Base-by-base conservation (phyloP, 2,329 filamentous ascomycete genomes). In the Ploettnerulaceae sp. region DNA sequence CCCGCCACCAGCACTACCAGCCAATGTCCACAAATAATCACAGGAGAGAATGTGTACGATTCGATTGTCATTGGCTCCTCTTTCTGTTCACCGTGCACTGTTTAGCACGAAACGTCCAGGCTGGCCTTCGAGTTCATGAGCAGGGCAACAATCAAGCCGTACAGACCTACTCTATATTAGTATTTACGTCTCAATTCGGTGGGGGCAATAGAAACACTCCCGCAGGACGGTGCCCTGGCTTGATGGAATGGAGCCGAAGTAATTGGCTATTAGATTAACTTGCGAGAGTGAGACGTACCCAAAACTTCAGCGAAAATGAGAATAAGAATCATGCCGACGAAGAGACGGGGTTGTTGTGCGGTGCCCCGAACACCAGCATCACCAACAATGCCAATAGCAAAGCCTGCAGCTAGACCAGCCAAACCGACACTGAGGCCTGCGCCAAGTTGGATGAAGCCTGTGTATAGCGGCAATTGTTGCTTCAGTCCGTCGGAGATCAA, bases 71-170 rank as follows among this genome's bases (percentile, higher is more conserved):
- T 29, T 49, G 43, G 56, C 58, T 59, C 58, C 54, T 53, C 52
- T 45, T 49, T 41, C 28, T 43, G 29, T 24, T 22, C 17, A 7
- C 18, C 8, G 14, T 38, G 28, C n/a, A n/a, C 26, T 17, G 34
- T 51, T 72, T 80, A 81, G 71, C 85, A 89, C 51, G 58, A 66
- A 60, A 75, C 76, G 62, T 82, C 78, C 60, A 81, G 71, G 51
- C 71, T 71, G 29, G 85, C 86, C 76, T 93, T 94, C 50, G 93
- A 95, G 86, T 97, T 98, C 94, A 98, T 98, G 67, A 98, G 83
- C 66, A 98, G 86, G 57, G 93, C 93, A 60, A 98, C 93, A 69
- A 98, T 98, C 65, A 98, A 80, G 69, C 93, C 93, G 75, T 98
- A 98, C 49, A 98, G 88, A 93, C 91, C 88, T 93, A 53, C 20